Evolutionary conservation across 164 flowering plant genomes (phyloP), one percentile per base, ranked within the genome.

Genomic region (Echeveria elegans): DNA sequence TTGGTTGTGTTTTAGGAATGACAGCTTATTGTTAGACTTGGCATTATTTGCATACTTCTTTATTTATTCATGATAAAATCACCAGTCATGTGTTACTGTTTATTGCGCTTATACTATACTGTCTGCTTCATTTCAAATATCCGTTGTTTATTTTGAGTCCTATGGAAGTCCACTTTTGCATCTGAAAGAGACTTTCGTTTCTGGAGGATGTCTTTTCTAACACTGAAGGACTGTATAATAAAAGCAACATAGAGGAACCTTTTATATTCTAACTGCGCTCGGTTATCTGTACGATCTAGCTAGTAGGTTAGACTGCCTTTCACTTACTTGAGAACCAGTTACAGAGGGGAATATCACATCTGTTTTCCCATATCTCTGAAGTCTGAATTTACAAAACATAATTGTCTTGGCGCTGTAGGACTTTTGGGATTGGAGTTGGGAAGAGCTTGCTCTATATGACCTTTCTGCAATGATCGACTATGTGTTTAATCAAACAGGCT

Each of bases 401-500:
- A 40, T 29, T 68, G 31, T 28, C 29, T 38, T 14, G 69, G 24
- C 66, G 12, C 71, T 81, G 77, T 78, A 92, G 99, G 86, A 83
- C 7, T 95, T 83, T 72, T 95, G 99, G 99, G 85, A 95, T 69
- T 95, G 97, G 99, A 95, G 97, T 79, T 92, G 97, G 97, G 84
- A 90, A 77, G 99, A 95, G 65, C 65, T 95, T 71, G 97, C 96
- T 68, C 72, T 79, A 11, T 80, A 80, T 78, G 97, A 95, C 76
- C 88, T 92, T 70, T 81, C 86, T 30, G 87, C 71, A 72, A 92
- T 92, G 96, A 76, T 90, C 67, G 64, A 70, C 26, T 79, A 83
- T 73, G 70, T 94, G 59, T 64, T 80, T 76, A 70, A 77, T 12
- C 18, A 48, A 47, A 85, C 96, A 56, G 77, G 75, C 70, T 81